Conservation (phyloP, 139 green algal species). For the Marvania coccoides region DNA sequence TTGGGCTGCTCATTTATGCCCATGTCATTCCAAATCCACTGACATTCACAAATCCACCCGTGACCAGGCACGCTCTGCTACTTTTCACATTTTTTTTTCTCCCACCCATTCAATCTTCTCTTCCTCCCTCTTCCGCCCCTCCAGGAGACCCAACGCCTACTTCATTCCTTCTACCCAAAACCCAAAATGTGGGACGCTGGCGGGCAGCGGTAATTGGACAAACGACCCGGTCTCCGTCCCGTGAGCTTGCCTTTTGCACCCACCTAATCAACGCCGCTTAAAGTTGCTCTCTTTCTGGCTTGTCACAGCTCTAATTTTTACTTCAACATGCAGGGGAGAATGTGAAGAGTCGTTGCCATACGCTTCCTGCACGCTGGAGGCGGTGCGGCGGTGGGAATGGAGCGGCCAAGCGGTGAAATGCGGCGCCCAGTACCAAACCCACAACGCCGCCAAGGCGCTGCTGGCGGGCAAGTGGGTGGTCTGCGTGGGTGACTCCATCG, state of each 20-base stretch:
- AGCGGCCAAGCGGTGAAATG: neutral
- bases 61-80: neutral
- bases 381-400: neutral
- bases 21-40: neutral
- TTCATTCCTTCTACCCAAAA: neutral
- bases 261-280: neutral
- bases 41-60: neutral
- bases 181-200: neutral
- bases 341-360: neutral
- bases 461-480: neutral
- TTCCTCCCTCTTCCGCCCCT: neutral
- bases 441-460: neutral
- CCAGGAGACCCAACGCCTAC: neutral
- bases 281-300: neutral
- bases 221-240: neutral
- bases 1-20: neutral
- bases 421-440: neutral
- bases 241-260: neutral
- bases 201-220: neutral
- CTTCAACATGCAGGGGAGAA: neutral
- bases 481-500: constrained; percentile 2
- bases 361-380: neutral
- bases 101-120: neutral
- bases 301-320: neutral
- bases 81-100: neutral